Evolutionary conservation across 768 basidiomycete genomes (phyloP).

Genomic region (Cyclocybe cylindracea): DNA sequence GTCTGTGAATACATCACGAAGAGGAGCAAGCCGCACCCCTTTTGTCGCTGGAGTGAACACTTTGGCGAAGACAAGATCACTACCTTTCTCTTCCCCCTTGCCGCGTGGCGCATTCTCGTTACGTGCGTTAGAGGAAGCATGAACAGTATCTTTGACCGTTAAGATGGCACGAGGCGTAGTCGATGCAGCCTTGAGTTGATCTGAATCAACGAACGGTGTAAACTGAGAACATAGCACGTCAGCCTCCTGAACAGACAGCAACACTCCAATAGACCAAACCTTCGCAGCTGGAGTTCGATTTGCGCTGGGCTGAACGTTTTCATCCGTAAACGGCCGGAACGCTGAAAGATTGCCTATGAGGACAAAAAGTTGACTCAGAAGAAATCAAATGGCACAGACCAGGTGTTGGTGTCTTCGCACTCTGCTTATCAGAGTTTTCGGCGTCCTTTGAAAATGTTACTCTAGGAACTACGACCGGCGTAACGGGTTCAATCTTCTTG

Average conservation of each 20-base stretch:
- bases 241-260: background rate
- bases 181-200: constrained; percentile 46
- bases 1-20: constrained; percentile 46
- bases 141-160: constrained; percentile 48
- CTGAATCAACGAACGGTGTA: constrained; percentile 62
- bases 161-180: constrained; percentile 44
- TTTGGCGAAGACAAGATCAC: constrained; percentile 53
- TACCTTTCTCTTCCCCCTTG: constrained; percentile 35
- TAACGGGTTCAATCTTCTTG: constrained; percentile 64
- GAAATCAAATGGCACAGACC: constrained; percentile 16
- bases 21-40: constrained; percentile 36
- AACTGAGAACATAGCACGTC: constrained; percentile 43
- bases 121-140: constrained; percentile 28
- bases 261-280: constrained; percentile 26
- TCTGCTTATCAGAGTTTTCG: constrained; percentile 43
- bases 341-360: constrained; percentile 31
- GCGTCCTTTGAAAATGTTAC: constrained; percentile 33
- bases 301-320: constrained; percentile 41
- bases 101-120: constrained; percentile 30
- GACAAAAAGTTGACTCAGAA: constrained; percentile 1
- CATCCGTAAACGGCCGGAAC: constrained; percentile 74
- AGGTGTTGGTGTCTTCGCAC: constrained; percentile 38
- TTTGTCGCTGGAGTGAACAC: constrained; percentile 65
- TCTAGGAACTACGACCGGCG: constrained; percentile 38
- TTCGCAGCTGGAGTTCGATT: constrained; percentile 48